Conservation (phyloP, 2,329 filamentous ascomycete species). For the Aspergillus floridensis region DNA sequence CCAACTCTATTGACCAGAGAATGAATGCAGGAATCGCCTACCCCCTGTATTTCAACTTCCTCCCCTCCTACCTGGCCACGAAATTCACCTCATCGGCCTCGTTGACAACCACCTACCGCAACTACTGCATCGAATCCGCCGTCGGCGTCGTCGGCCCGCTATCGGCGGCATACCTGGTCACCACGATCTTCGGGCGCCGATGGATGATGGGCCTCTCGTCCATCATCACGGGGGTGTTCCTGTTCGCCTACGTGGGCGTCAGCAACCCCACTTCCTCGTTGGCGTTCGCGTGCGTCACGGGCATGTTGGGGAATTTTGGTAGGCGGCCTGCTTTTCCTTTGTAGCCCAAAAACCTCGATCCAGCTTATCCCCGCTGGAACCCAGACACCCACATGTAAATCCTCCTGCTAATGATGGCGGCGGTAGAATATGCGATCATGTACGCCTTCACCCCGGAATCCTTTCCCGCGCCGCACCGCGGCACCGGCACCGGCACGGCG, state of each 20-base stretch:
- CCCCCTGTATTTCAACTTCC: slow-evolving; percentile 49
- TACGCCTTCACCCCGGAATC: slow-evolving; percentile 30
- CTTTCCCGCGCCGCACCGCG: slow-evolving; percentile 28
- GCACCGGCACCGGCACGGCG: slow-evolving; percentile 31
- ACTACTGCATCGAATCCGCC: slow-evolving; percentile 33
- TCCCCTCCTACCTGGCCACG: slow-evolving; percentile 47
- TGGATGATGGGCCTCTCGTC: slow-evolving; percentile 49
- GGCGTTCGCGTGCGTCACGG: slow-evolving; percentile 42
- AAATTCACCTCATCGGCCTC: slow-evolving; percentile 32
- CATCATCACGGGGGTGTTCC: slow-evolving; percentile 46
- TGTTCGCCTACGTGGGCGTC: slow-evolving; percentile 48
- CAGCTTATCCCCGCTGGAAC: too few relatives aligned
- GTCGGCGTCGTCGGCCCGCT: slow-evolving; percentile 43
- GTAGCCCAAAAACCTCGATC: background rate
- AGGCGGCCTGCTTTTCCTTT: background rate
- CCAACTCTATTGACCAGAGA: too few relatives aligned
- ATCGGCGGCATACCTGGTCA: slow-evolving; percentile 43
- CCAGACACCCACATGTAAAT: background rate
- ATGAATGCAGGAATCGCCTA: slow-evolving; percentile 51
- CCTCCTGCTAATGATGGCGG: too few relatives aligned
- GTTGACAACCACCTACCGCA: slow-evolving; percentile 24
- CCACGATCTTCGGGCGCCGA: slow-evolving; percentile 43
- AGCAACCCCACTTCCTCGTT: slow-evolving; percentile 35
- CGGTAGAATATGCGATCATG: slow-evolving; percentile 35
- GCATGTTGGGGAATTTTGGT: slow-evolving; percentile 45